Conservation (phyloP, 805 yeast species). For the Hanseniaspora meyeri region DNA sequence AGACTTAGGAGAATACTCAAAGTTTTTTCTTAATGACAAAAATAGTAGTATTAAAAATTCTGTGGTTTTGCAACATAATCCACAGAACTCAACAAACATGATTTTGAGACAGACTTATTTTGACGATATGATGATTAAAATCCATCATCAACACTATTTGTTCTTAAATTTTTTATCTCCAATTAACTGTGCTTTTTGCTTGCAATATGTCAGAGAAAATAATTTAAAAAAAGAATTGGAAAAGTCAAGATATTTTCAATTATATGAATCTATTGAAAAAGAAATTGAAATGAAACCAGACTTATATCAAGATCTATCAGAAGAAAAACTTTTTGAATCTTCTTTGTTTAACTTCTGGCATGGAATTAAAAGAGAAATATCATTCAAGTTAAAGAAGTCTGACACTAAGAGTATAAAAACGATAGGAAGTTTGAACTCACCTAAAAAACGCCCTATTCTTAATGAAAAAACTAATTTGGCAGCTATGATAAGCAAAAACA, state of each 20-base stretch:
- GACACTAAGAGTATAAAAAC: constrained; percentile 5
- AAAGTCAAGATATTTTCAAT: background rate
- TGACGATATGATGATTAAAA: constrained; percentile 7
- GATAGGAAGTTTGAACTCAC: background rate
- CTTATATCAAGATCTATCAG: background rate
- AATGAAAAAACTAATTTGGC: background rate
- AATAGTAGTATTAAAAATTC: background rate
- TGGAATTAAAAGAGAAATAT: constrained; percentile 12
- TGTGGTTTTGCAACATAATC: background rate
- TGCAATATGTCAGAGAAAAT: constrained; percentile 1
- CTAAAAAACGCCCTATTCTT: background rate
- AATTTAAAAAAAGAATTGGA: background rate
- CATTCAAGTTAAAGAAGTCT: constrained; percentile 1
- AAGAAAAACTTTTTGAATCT: background rate
- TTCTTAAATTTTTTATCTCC: background rate
- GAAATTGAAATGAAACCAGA: background rate
- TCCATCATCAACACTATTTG: constrained; percentile 8
- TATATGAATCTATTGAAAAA: background rate
- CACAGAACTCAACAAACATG: background rate
- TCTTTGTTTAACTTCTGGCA: constrained; percentile 4
- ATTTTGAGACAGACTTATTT: constrained; percentile 1
- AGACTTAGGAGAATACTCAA: background rate
- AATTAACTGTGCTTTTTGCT: background rate
- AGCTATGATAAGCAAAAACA: no score
- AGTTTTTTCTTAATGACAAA: background rate